phyloP scores from a whole-genome alignment of 495 filamentous ascomycete genomes.

The Xylaria nigripes region DNA sequence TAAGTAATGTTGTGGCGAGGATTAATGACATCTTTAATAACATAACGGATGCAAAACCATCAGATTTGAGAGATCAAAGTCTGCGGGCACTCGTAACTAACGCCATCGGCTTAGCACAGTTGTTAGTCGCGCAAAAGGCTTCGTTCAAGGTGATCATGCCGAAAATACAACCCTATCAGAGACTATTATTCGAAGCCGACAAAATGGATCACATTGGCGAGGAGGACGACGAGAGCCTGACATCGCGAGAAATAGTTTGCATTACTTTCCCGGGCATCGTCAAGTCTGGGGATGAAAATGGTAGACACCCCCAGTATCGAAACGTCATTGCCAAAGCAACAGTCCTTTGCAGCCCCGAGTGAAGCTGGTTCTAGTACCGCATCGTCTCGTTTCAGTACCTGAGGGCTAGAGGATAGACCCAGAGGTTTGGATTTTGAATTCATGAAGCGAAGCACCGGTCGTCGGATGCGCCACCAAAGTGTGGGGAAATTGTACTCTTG shows the following conservation, averaged over 20 bases:
- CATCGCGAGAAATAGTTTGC: conserved; percentile 38
- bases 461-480: no score
- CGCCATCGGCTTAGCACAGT: conserved; percentile 42
- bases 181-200: conserved; percentile 38
- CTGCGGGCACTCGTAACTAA: conserved; percentile 36
- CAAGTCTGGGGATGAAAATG: conserved; percentile 49
- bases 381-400: conserved; percentile 2
- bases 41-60: conserved; percentile 33
- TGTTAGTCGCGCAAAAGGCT: conserved; percentile 46
- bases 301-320: conserved; percentile 41
- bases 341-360: conserved; percentile 45
- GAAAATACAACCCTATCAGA: conserved; percentile 39
- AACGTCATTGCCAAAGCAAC: conserved; percentile 49
- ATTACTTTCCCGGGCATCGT: conserved; percentile 48
- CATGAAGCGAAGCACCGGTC: conserved; percentile 1
- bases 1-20: conserved; percentile 29
- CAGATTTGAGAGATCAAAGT: conserved; percentile 38
- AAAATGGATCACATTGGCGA: conserved; percentile 52
- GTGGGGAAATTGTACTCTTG: no score
- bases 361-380: conserved; percentile 11
- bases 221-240: conserved; percentile 43
- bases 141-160: conserved; percentile 45
- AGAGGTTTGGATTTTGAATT: conserved; percentile 15
- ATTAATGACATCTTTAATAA: conserved; percentile 34
- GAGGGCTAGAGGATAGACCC: no score